phyloP scores from a whole-genome alignment of 1,284 basidiomycete genomes.

The Ceraceosorus guamensis region DNA sequence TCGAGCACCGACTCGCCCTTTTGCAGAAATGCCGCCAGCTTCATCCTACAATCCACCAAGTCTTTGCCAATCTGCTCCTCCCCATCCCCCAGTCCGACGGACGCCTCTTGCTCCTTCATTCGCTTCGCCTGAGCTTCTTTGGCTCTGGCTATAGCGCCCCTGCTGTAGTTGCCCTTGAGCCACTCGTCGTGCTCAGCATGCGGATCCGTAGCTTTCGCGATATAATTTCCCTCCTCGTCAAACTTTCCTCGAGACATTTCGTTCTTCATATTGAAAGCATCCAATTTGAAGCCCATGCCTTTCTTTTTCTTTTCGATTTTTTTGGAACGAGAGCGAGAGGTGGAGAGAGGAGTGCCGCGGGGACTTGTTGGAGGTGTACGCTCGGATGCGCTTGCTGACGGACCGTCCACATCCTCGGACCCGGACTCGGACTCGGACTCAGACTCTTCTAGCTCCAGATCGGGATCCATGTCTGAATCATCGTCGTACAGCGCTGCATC shows the following conservation, averaged over 20 bases:
- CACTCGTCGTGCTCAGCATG: constrained; percentile 88
- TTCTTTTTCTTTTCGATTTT: constrained; percentile 10
- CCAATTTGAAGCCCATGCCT: constrained; percentile 79
- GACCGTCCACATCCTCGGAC: constrained; percentile 11
- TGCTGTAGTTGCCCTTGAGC: constrained; percentile 76
- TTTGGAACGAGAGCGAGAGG: constrained; percentile 1
- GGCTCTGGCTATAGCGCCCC: constrained; percentile 77
- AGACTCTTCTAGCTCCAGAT: constrained; percentile 30
- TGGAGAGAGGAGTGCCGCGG: constrained; percentile 14
- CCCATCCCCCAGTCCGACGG: no score
- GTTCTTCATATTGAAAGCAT: constrained; percentile 96
- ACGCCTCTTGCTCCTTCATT: constrained; percentile 67
- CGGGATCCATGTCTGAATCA: constrained; percentile 34
- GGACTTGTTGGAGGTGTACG: constrained; percentile 29
- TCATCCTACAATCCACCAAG: constrained; percentile 55
- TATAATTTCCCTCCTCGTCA: constrained; percentile 80
- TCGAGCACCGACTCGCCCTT: constrained; percentile 85
- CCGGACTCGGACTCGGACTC: constrained; percentile 14
- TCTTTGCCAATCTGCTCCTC: constrained; percentile 55
- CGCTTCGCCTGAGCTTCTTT: constrained; percentile 56
- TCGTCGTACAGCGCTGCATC: constrained; percentile 20
- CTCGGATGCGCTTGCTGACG: constrained; percentile 24
- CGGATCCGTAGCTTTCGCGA: constrained; percentile 72
- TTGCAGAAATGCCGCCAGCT: no score
- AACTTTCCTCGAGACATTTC: constrained; percentile 98